These are phyloP conservation scores for Deinandra increscens DNA, from an alignment of 129 eudicot species.

Conservation along the genomic window DNA sequence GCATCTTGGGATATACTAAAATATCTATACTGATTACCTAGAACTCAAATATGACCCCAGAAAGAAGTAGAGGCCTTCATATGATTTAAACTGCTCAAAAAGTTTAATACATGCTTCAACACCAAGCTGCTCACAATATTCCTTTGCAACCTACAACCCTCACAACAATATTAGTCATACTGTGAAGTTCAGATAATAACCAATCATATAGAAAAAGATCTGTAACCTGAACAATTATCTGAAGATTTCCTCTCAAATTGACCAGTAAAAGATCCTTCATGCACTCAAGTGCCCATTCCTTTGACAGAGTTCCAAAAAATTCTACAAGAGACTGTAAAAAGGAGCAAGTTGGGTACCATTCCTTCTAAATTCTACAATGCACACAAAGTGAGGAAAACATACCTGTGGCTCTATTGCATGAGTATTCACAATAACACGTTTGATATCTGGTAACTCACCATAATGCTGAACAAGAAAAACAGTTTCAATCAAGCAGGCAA, in stretches of 20 bases:
- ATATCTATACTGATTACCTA: constrained; percentile 48
- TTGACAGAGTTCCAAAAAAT: constrained; percentile 91
- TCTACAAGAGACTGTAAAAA: constrained; percentile 86
- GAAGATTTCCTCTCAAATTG: constrained; percentile 97
- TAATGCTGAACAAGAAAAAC: constrained; percentile 61
- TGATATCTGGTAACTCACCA: constrained; percentile 85
- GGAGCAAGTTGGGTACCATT: constrained; percentile 20
- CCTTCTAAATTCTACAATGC: not conserved
- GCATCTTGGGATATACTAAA: not conserved
- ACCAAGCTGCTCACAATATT: constrained; percentile 93
- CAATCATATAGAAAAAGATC: not conserved
- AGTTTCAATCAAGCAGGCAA: constrained; percentile 12
- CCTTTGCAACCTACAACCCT: constrained; percentile 86
- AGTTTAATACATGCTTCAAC: constrained; percentile 90
- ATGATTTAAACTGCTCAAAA: constrained; percentile 94
- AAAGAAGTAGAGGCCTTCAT: constrained; percentile 94
- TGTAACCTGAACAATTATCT: constrained; percentile 94
- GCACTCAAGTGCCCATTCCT: constrained; percentile 98
- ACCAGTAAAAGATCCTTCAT: constrained; percentile 98
- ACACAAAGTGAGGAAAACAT: constrained; percentile 13
- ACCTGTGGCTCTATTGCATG: constrained; percentile 99
- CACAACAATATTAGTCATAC: constrained; percentile 1
- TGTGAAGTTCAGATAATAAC: not conserved
- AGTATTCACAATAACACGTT: constrained; percentile 97
- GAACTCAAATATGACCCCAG: constrained; percentile 96